Conservation (phyloP, 257 asterid species). For the Verbena officinalis region DNA sequence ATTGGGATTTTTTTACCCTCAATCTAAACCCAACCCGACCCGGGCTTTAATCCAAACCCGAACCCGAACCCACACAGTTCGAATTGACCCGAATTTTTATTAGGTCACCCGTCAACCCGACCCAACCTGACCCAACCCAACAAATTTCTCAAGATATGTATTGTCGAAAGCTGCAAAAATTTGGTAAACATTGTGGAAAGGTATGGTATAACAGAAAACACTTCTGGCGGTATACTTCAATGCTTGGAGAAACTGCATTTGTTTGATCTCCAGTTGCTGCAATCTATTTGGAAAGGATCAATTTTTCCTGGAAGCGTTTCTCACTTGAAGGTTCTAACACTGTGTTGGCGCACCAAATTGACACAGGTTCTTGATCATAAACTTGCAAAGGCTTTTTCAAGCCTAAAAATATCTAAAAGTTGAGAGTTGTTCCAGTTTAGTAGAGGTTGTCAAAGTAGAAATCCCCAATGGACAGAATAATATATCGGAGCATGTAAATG, state of each 20-base stretch:
- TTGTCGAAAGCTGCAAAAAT: background rate
- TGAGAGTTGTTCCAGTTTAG: constrained; percentile 16
- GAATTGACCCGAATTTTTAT: too few relatives aligned
- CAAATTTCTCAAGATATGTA: background rate
- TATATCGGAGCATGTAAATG: background rate
- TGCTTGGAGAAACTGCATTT: constrained; percentile 28
- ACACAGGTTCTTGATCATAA: constrained; percentile 7
- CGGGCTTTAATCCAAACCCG: too few relatives aligned
- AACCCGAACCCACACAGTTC: too few relatives aligned
- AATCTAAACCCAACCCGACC: too few relatives aligned
- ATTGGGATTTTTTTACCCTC: too few relatives aligned
- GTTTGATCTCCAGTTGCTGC: background rate
- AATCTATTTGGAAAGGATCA: constrained; percentile 19
- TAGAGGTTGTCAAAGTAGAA: background rate
- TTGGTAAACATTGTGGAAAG: background rate
- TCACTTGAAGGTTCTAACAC: constrained; percentile 21
- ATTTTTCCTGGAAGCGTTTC: constrained; percentile 9
- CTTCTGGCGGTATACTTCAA: background rate
- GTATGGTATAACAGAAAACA: background rate
- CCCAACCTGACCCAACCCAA: too few relatives aligned
- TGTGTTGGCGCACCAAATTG: constrained; percentile 13
- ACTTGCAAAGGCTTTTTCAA: constrained; percentile 15
- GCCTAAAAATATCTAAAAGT: constrained; percentile 17
- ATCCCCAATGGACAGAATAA: too few relatives aligned
- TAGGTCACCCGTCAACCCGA: too few relatives aligned